phyloP scores from a whole-genome alignment of 768 basidiomycete species.

The Kwoniella bestiolae region DNA sequence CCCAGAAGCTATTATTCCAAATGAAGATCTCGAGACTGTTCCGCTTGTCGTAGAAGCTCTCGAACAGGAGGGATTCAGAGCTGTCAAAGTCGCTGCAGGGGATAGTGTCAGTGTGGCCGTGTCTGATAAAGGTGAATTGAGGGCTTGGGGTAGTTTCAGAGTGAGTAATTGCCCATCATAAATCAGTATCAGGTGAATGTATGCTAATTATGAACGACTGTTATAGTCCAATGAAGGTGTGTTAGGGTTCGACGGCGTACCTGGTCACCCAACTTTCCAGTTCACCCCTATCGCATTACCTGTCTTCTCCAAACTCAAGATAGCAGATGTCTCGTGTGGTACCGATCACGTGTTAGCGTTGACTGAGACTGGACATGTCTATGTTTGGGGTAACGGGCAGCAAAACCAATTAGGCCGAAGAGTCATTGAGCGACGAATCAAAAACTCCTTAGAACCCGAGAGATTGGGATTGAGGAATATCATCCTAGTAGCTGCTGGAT shows the following conservation, averaged over 20 bases:
- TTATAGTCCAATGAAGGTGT: conserved; percentile 57
- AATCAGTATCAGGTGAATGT: too few relatives aligned
- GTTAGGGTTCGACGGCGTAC: conserved; percentile 54
- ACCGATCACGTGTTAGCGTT: conserved; percentile 87
- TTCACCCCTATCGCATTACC: conserved; percentile 59
- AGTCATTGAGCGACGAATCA: conserved; percentile 82
- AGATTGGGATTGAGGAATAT: conserved; percentile 78
- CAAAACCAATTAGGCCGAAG: conserved; percentile 89
- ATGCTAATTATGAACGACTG: conserved; percentile 14
- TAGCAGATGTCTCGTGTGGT: conserved; percentile 76
- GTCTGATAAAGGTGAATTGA: conserved; percentile 74
- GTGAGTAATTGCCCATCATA: conserved; percentile 60
- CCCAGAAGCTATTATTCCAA: conserved; percentile 55
- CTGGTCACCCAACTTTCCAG: conserved; percentile 49
- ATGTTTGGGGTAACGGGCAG: conserved; percentile 88
- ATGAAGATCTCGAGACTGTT: conserved; percentile 59
- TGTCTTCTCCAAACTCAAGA: conserved; percentile 57
- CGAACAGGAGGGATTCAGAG: conserved; percentile 78
- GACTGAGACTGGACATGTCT: conserved; percentile 83
- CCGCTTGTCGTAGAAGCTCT: conserved; percentile 62
- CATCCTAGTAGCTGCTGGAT: conserved; percentile 76
- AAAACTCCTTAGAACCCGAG: conserved; percentile 86
- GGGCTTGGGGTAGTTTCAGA: conserved; percentile 88
- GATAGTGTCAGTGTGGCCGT: conserved; percentile 88
- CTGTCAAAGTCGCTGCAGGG: conserved; percentile 79